Base-by-base conservation (phyloP, 2,329 filamentous ascomycete genomes). In the Phialophora macrospora region DNA sequence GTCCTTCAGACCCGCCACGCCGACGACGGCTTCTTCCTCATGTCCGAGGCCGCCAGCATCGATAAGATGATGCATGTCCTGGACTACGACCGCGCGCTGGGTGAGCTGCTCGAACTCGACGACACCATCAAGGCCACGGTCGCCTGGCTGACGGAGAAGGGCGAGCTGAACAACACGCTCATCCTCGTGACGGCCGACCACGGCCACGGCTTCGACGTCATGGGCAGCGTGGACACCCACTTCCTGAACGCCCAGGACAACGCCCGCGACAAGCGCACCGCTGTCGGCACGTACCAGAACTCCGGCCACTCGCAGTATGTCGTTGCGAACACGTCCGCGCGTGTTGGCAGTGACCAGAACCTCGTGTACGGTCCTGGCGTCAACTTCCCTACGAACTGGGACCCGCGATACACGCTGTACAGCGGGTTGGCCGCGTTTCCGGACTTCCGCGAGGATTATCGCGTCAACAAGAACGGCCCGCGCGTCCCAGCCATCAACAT, bases 11-110 rank as follows among this genome's bases (percentile, higher is more conserved):
- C 82, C 46, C 84, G 86, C 65, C 87, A 88, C 30, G 84, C 84
- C 38, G 84, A 89, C 64, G 84, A 90, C 66, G 92, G 92, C 5
- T 96, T 90, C 85, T 92, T 95, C 83, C 83, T 96, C 74, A 95
- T 96, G 91, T 88, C 88, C 12, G 92, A 96, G 77, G 92, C 89
- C 28, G 92, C 92, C 17, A 91, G 88, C 1, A 90, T 96, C 72
- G 92, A 95, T 80, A 96, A 96, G 83, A 89, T 92, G 83, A 95
- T 96, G 91, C 92, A 96, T 80, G 77, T 82, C 1, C 85, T 95
- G 22, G 92, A 95, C 80, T 95, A 95, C 76, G 90, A 95, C 79
- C 90, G 92, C 61, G 90, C 92, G 0, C 87, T 96, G 0, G 92
- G 90, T 62, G 92, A 96, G 72, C 86, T 96, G 0, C 86, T 96